phyloP scores from a whole-genome alignment of 1,284 basidiomycete genomes.

The Taiwanofungus camphoratus region DNA sequence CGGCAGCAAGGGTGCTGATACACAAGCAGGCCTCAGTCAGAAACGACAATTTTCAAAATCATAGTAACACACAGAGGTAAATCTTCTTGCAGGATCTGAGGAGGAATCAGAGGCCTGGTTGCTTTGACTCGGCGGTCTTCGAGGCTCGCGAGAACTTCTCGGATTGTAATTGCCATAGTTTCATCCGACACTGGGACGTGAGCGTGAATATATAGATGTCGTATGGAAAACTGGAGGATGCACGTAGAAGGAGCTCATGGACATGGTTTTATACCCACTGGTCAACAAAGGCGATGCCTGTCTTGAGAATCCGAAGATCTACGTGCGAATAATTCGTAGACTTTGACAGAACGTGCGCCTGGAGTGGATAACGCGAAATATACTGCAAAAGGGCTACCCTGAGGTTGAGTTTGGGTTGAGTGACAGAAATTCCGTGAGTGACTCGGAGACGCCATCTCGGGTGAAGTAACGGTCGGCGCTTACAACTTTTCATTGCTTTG shows the following conservation, averaged over 20 bases:
- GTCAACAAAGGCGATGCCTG: not conserved
- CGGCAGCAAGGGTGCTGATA: conserved; percentile 59
- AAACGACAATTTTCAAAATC: not conserved
- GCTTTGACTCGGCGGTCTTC: conserved; percentile 86
- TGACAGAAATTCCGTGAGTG: too few species aligned
- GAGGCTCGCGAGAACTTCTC: conserved; percentile 72
- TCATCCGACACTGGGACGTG: conserved; percentile 30
- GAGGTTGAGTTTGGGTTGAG: not conserved
- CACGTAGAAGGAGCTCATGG: conserved; percentile 4
- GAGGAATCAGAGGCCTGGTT: conserved; percentile 85
- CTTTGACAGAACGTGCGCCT: too few species aligned
- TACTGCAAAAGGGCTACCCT: not conserved
- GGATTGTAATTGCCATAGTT: conserved; percentile 56
- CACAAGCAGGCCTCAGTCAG: not conserved
- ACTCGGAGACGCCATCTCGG: not conserved
- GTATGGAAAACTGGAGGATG: conserved; percentile 1
- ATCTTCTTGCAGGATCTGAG: conserved; percentile 90
- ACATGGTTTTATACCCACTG: conserved; percentile 17
- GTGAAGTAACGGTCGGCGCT: too few species aligned
- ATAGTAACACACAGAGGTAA: conserved; percentile 53
- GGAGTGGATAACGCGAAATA: too few species aligned
- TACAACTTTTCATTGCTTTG: too few species aligned
- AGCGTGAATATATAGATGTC: conserved; percentile 6
- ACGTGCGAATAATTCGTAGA: conserved; percentile 3
- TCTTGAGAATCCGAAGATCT: not conserved